Evolutionary conservation across 2,329 filamentous ascomycete genomes (phyloP), one percentile per base, ranked within the genome.

Genomic region (Aspergillus sp.): DNA sequence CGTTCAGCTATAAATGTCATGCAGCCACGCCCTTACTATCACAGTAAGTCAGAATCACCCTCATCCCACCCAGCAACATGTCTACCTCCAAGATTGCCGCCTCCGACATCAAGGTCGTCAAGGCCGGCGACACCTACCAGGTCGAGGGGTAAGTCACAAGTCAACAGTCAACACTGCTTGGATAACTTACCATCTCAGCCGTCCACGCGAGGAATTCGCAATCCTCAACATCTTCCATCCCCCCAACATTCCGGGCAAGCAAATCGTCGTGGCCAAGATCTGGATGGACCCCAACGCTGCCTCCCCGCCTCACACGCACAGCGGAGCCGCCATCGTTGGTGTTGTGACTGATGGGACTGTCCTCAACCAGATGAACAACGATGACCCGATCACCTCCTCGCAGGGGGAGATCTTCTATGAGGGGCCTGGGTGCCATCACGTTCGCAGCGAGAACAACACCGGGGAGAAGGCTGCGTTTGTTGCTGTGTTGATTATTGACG

Each of bases 351-450:
- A 58, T 2, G 56, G 56, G 15, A 45, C 39, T 6, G 27, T 58
- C 6, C 45, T 58, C 25, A 58, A 58, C 40, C 56, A 58, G 51
- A 58, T 58, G 56, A 58, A 58, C 31, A n/a, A 35, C 3, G 31
- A 45, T 2, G 31, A 55, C 11, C 56, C 51, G 21, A 15, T 51
- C 6, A 33, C 49, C 8, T 27, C 45, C 2, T 46, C 37, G 19
- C 23, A 33, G 39, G 56, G 56, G 0, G 56, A 55, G 46, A 35
- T 51, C 45, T 58, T 52, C 51, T 58, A 58, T 6, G 56, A 58
- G 39, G 51, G n/a, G 12, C 56, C 56, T 0, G 56, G 56, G 1
- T 58, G 51, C 7, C 56, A 58, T 39, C 56, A 58, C 40, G 45
- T 50, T 12, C 51, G 51, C 25, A 23, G 27, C 21, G 56, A 58